A percentile compares a stretch with the other conserved stretches of the same genome.
Evolutionary conservation across 2,329 filamentous ascomycete species (phyloP).

Genomic region (Colletotrichum tamarilloi): DNA sequence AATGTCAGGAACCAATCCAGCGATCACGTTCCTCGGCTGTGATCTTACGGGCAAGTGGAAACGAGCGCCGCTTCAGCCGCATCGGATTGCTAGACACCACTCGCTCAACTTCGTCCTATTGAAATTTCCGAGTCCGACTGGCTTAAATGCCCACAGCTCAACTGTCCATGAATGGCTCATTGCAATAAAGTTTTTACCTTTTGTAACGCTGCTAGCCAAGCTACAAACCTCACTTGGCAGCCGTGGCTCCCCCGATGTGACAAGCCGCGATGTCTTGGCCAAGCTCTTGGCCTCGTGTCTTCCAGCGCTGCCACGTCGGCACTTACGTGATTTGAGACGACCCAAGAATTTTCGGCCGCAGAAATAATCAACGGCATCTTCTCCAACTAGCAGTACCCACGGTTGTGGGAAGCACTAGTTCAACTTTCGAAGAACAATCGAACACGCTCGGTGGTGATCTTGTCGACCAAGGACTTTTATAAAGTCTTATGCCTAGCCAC

Average conservation of each 20-base stretch:
- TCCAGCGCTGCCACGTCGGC: not conserved
- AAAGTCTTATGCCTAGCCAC: too few species aligned
- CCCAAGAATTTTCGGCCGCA: not conserved
- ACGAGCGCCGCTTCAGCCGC: not conserved
- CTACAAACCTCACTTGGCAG: not conserved
- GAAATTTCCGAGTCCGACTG: too few species aligned
- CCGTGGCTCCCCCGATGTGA: not conserved
- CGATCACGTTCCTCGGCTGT: not conserved
- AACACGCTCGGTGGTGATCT: not conserved
- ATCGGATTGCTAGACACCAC: too few species aligned
- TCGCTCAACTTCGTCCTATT: too few species aligned
- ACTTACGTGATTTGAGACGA: not conserved
- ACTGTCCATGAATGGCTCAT: too few species aligned
- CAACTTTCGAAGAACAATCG: not conserved
- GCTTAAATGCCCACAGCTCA: too few species aligned
- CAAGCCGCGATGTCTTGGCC: conserved; percentile 2
- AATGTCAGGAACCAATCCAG: not conserved
- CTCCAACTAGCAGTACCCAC: not conserved
- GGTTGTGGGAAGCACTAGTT: not conserved
- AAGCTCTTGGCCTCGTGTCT: not conserved
- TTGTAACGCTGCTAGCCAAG: not conserved
- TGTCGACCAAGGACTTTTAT: not conserved
- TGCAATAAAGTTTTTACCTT: not conserved
- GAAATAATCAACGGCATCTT: not conserved
- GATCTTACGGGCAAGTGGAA: not conserved